Evolutionary conservation across 331 rosid species (phyloP).

Genomic region (Quercus phellos): DNA sequence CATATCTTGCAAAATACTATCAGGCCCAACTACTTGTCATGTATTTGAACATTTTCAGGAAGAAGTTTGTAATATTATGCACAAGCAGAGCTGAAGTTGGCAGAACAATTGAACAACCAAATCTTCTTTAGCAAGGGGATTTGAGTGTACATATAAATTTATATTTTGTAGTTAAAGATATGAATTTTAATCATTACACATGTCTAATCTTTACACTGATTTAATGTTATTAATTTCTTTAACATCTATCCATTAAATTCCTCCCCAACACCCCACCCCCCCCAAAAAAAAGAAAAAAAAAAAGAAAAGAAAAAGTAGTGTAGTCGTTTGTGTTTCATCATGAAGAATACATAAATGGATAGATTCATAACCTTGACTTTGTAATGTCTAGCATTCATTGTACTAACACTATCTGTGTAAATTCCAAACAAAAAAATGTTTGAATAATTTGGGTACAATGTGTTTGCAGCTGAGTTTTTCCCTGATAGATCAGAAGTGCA

Average conservation of each 20-base stretch:
- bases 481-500: constrained; percentile 95
- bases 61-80: not conserved
- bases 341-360: not conserved
- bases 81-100: not conserved
- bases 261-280: not conserved
- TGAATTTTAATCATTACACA: not conserved
- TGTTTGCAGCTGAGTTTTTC: constrained; percentile 80
- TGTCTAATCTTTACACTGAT: not conserved
- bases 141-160: not conserved
- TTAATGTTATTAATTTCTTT: not conserved
- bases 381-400: not conserved
- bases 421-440: constrained; percentile 10
- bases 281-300: not conserved
- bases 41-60: not conserved
- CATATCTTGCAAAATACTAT: not conserved
- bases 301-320: not conserved
- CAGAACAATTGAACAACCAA: not conserved
- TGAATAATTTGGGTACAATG: constrained; percentile 25
- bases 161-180: not conserved
- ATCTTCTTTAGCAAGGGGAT: not conserved
- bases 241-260: too few relatives aligned
- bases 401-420: constrained; percentile 15
- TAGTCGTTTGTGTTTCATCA: not conserved
- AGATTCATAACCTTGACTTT: not conserved
- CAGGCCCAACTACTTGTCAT: not conserved